Base-by-base conservation (phyloP, 192 early-diverging fungal genomes). In the Rhizophlyctis rosea region DNA sequence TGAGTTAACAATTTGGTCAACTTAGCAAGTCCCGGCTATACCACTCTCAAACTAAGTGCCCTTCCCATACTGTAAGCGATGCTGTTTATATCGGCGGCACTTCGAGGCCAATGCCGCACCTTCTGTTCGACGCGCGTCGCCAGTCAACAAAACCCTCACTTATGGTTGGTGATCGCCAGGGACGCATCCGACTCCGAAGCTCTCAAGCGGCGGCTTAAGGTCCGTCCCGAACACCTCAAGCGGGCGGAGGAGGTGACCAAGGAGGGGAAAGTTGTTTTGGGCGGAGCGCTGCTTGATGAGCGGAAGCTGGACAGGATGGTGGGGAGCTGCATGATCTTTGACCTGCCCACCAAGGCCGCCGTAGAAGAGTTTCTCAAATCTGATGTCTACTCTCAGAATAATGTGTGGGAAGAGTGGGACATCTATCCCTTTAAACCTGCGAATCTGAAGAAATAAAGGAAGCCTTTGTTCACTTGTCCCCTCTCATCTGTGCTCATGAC, bases 251-350 rank as follows among this genome's bases (percentile, higher is more conserved):
- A 54, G 29, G 39, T 31, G 25, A 65, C 56, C 24, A 47, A 21
- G 13, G 56, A 35, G 4, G 69, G 69, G 7, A 35, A 32, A 31
- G 31, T 67, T n/a, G 24, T 76, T 25, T 9, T 66, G 3, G 74
- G 74, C 2, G 74, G 74, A 5, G 74, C 70, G 0, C 68, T 64
- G n/a, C 57, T 72, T 21, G 51, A 30, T 32, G 11, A 56, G 11
- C 39, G 65, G 3, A 52, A 18, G 5, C 50, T n/a, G 31, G 32
- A 36, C 47, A 55, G 39, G 25, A 77, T 73, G 75, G 30, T 56
- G 27, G 75, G 75, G 7, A 66, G 62, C 48, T 53, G 73, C 18
- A 64, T 77, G 55, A 44, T 77, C 3, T 55, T 77, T 24, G 68
- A 73, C 18, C 61, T 77, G 60, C 44, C 48, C 2, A 51, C 53